Evolutionary conservation across 352 stramenopile species (phyloP), one percentile per base, ranked within the genome.

Genomic region (Phytophthora pisi): DNA sequence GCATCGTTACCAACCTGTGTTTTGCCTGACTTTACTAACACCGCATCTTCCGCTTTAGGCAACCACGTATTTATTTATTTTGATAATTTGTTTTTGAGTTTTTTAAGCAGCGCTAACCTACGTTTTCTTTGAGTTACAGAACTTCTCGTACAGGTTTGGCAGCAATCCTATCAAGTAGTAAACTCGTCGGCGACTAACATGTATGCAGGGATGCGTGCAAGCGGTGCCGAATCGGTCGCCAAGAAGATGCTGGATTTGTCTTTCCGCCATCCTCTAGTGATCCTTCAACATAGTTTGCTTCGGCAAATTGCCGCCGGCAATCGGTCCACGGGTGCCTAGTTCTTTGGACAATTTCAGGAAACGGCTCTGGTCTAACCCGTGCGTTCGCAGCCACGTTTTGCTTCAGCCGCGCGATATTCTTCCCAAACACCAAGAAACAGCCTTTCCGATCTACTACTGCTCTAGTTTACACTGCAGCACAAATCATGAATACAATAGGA

Each of bases 131-230:
- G 64, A 66, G 57, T 34, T 9, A 38, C 62, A 91, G 83, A 91
- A 91, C 51, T 91, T 91, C 53, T 88, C 83, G 15, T 91, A 90
- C 68, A 84, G 79, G 79, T 79, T 59, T 51, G 45, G 20, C 45
- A 30, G 36, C 45, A 20, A 11, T 28, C 7, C 40, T 23, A 47
- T 23, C n/a, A 47, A 18, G 40, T 23, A 47, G 40, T 23, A 47
- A 47, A 10, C 16, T 16, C 13, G 16, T 50, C 23, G 20, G 31
- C 4, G 20, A 49, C 52, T 59, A 59, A 59, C 15, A 4, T 64
- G 20, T 18, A 6, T 46, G 16, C 52, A 86, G 82, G 55, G 82
- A 86, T 20, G 70, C 77, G 10, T 91, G 82, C 72, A 91, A 91
- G 56, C 78, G 82, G 16, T 91, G 82, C 62, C 69, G 75, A 54